A percentile compares a stretch with the other conserved stretches of the same genome.
phyloP scores from a whole-genome alignment of 768 basidiomycete species.

The Auricularia sp. region DNA sequence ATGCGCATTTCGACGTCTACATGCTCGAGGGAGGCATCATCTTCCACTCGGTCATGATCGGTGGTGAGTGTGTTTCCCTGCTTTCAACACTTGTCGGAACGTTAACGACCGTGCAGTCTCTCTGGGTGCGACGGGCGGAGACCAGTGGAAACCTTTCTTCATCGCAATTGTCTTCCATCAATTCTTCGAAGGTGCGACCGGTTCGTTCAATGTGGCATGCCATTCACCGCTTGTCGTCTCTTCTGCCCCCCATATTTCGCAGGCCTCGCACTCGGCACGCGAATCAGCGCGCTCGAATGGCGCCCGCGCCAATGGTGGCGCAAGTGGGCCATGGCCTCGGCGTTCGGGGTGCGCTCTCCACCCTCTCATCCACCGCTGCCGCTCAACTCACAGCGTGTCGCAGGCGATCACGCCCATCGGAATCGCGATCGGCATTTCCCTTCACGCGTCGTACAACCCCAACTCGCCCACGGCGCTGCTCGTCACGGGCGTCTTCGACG shows the following conservation, averaged over 20 bases:
- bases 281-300: neutral
- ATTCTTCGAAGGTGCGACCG: too few species aligned
- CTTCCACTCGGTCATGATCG: neutral
- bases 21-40: neutral
- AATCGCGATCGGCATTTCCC: constrained; percentile 73
- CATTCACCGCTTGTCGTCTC: too few species aligned
- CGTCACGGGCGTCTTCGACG: constrained; percentile 77
- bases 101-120: neutral
- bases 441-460: constrained; percentile 73
- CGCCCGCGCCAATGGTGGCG: constrained; percentile 63
- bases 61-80: neutral
- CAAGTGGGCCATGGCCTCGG: constrained; percentile 48
- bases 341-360: constrained; percentile 45
- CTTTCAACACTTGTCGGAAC: neutral
- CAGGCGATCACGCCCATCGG: constrained; percentile 66
- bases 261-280: neutral
- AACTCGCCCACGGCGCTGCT: constrained; percentile 63
- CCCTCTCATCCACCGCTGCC: constrained; percentile 43
- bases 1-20: neutral
- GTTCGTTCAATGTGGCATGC: too few species aligned
- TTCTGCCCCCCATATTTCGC: neutral
- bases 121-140: neutral
- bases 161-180: neutral
- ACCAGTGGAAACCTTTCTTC: neutral
- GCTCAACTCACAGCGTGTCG: too few species aligned